A percentile compares a stretch with the other conserved stretches of the same genome.
Conservation (phyloP, 2,329 filamentous ascomycete genomes). For the Rhynchosporium agropyri region DNA sequence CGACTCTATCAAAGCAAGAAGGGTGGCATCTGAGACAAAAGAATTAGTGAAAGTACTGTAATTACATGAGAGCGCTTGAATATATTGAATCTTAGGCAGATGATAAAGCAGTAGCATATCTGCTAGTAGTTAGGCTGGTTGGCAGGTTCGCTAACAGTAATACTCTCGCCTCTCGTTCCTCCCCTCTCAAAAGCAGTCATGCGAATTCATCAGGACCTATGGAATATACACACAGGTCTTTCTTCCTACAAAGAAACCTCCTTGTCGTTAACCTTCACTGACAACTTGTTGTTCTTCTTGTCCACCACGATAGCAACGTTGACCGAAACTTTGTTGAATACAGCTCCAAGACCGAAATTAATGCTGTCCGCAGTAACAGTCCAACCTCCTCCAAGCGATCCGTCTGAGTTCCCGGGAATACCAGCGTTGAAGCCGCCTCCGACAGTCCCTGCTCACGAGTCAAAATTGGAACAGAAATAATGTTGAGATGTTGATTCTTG, state of each 20-base stretch:
- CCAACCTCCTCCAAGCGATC: constrained; percentile 13
- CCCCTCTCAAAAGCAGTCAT: no score
- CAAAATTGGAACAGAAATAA: background rate
- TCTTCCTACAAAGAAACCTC: background rate
- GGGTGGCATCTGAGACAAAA: no score
- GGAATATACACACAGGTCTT: background rate
- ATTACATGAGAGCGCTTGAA: background rate
- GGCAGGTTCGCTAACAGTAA: no score
- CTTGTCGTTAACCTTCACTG: background rate
- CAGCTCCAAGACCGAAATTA: constrained; percentile 6
- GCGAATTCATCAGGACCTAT: no score
- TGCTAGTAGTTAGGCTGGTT: no score
- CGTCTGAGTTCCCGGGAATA: constrained; percentile 3
- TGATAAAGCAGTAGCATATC: no score
- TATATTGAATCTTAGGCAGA: background rate
- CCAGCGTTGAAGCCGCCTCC: constrained; percentile 13
- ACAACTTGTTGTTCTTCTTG: background rate
- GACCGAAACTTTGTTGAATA: constrained; percentile 7
- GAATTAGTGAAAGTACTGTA: no score
- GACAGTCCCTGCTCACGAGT: background rate
- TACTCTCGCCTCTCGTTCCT: no score
- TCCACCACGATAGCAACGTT: background rate
- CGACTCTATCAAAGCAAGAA: no score
- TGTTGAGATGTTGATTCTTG: background rate
- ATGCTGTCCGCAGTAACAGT: constrained; percentile 2